Conservation (phyloP, 2,329 filamentous ascomycete genomes). For the Seiridium unicorne region DNA sequence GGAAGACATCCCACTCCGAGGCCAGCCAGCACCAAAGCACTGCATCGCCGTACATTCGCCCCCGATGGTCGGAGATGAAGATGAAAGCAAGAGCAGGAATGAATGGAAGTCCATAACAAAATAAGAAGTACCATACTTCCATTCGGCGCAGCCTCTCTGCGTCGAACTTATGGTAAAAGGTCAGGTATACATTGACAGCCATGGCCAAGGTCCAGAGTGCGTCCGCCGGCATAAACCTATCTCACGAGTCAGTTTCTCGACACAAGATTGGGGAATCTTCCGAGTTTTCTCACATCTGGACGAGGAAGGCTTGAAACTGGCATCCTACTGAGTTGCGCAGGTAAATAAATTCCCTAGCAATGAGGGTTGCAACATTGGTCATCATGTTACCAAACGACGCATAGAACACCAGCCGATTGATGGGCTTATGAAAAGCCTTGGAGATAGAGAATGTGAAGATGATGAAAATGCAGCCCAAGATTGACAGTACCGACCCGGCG, state of each 20-base stretch:
- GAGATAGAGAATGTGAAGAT: constrained; percentile 69
- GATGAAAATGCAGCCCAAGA: constrained; percentile 70
- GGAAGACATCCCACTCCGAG: constrained; percentile 65
- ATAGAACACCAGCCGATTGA: constrained; percentile 82
- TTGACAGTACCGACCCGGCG: constrained; percentile 66
- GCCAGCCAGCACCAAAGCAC: constrained; percentile 81
- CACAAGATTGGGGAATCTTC: neutral
- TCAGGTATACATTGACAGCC: constrained; percentile 81
- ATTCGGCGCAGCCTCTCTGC: constrained; percentile 61
- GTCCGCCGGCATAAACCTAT: constrained; percentile 75
- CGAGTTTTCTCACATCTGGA: constrained; percentile 67
- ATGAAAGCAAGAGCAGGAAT: constrained; percentile 67
- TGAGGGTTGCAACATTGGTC: constrained; percentile 73
- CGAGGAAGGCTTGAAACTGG: constrained; percentile 74
- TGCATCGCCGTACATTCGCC: constrained; percentile 71
- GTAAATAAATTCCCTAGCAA: constrained; percentile 60
- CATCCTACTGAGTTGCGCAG: constrained; percentile 52
- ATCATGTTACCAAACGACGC: constrained; percentile 80
- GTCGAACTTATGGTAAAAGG: constrained; percentile 74
- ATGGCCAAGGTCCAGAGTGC: constrained; percentile 77
- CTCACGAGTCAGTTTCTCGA: neutral
- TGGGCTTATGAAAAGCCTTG: constrained; percentile 75
- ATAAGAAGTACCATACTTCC: constrained; percentile 67
- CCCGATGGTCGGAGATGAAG: constrained; percentile 55
- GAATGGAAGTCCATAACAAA: constrained; percentile 73